A percentile compares a stretch with the other conserved stretches of the same genome.
Conservation (phyloP, 208 protist genomes). For the Trypanosoma mega region DNA sequence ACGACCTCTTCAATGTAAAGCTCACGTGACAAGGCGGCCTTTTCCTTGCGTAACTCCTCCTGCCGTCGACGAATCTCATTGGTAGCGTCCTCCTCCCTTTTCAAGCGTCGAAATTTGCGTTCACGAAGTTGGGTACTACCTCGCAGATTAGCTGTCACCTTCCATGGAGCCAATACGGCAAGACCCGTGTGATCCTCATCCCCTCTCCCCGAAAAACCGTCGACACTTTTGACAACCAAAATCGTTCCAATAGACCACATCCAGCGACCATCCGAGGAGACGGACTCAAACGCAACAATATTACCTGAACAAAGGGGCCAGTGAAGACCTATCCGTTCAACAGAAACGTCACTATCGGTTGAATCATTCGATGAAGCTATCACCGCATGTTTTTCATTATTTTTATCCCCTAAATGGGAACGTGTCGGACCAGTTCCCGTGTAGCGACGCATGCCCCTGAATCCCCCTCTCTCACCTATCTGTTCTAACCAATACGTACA, state of each 20-base stretch:
- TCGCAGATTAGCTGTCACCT: slow-evolving; percentile 5
- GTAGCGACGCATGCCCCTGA: too few relatives aligned
- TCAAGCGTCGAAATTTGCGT: not conserved
- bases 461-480: too few relatives aligned
- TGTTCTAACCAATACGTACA: slow-evolving; percentile 1
- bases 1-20: slow-evolving; percentile 7
- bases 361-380: too few relatives aligned
- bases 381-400: too few relatives aligned
- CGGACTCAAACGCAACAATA: slow-evolving; percentile 35
- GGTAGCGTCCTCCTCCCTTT: not conserved
- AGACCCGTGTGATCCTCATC: not conserved
- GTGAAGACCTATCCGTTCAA: slow-evolving; percentile 3
- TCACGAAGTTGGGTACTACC: not conserved
- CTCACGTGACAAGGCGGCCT: not conserved
- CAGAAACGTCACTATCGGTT: not conserved
- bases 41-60: slow-evolving; percentile 15
- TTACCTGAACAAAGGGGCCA: slow-evolving; percentile 18
- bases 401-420: too few relatives aligned
- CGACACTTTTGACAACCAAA: not conserved
- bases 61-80: not conserved
- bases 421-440: too few relatives aligned
- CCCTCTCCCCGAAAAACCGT: not conserved
- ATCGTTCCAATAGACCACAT: slow-evolving; percentile 41
- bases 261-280: slow-evolving; percentile 28
- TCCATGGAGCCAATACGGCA: not conserved